Percentiles rank a stretch among this genome's conserved stretches.
phyloP scores from a whole-genome alignment of 495 filamentous ascomycete genomes.

The Hypoxylon trugodes region DNA sequence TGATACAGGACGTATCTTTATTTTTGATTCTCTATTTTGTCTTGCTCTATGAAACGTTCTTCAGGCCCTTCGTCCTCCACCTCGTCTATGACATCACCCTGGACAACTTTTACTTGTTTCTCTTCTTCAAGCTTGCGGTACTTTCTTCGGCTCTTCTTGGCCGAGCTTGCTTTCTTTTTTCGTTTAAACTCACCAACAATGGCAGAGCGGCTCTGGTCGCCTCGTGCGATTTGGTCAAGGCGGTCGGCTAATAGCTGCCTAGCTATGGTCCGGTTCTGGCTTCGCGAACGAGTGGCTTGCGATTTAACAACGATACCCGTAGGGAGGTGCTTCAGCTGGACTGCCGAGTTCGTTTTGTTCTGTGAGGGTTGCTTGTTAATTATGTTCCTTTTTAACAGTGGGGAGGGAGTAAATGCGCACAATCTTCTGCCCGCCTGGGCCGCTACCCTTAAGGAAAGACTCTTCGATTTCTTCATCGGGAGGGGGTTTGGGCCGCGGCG shows the following conservation, averaged over 20 bases:
- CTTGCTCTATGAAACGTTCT: background rate
- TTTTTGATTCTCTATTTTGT: background rate
- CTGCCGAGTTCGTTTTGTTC: slow-evolving; percentile 98
- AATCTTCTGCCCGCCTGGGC: slow-evolving; percentile 97
- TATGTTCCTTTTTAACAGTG: background rate
- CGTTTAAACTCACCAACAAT: slow-evolving; percentile 53
- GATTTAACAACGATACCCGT: slow-evolving; percentile 91
- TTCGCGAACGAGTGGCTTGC: slow-evolving; percentile 86
- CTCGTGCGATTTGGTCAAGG: slow-evolving; percentile 71
- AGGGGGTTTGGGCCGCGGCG: slow-evolving; percentile 74
- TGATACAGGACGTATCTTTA: too few species aligned
- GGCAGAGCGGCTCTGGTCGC: slow-evolving; percentile 52
- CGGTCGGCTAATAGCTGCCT: slow-evolving; percentile 77
- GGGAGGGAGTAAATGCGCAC: slow-evolving; percentile 45
- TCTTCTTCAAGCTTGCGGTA: slow-evolving; percentile 58
- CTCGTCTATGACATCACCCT: slow-evolving; percentile 2
- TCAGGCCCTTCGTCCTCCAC: slow-evolving; percentile 2
- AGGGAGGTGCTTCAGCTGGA: slow-evolving; percentile 89
- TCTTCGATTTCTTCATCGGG: slow-evolving; percentile 81
- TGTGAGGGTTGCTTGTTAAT: slow-evolving; percentile 39
- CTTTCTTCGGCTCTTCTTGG: slow-evolving; percentile 60
- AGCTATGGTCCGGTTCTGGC: slow-evolving; percentile 90
- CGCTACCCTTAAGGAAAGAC: slow-evolving; percentile 87
- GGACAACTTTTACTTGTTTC: slow-evolving; percentile 25
- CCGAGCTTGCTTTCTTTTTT: slow-evolving; percentile 57